Evolutionary conservation across 1,284 basidiomycete genomes (phyloP).

Genomic region (Heterobasidion parviporum): DNA sequence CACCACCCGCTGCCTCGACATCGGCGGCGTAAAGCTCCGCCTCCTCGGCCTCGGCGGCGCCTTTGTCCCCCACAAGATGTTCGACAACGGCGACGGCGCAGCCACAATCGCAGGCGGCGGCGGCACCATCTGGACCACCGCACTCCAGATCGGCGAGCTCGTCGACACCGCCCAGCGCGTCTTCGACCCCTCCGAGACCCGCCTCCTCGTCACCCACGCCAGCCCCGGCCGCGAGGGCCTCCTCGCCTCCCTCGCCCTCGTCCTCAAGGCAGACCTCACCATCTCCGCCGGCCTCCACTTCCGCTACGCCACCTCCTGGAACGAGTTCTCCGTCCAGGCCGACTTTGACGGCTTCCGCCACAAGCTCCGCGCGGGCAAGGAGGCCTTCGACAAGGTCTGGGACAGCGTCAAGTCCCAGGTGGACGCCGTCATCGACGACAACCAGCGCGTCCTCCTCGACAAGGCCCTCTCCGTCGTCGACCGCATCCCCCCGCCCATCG

Average conservation of each 20-base stretch:
- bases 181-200: conserved; percentile 89
- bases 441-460: conserved; percentile 83
- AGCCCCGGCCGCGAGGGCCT: conserved; percentile 92
- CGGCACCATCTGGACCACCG: conserved; percentile 99
- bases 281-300: conserved; percentile 95
- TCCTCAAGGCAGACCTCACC: conserved; percentile 91
- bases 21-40: conserved; percentile 90
- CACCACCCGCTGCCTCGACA: conserved; percentile 82
- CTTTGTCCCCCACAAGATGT: conserved; percentile 94
- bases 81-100: conserved; percentile 91
- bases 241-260: conserved; percentile 83
- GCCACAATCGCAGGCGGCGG: conserved; percentile 97
- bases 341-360: conserved; percentile 86
- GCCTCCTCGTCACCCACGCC: conserved; percentile 88
- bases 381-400: conserved; percentile 87
- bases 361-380: conserved; percentile 77
- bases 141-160: conserved; percentile 95
- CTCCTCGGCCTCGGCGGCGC: conserved; percentile 95
- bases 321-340: conserved; percentile 91
- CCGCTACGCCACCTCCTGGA: conserved; percentile 93
- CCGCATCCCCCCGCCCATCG: conserved; percentile 61
- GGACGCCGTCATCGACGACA: conserved; percentile 85
- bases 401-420: conserved; percentile 91
- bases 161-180: conserved; percentile 96
- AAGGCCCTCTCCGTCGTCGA: conserved; percentile 86